These are phyloP conservation scores for Lactarius trivialis DNA, from an alignment of 768 basidiomycete species.

Conservation along the genomic window DNA sequence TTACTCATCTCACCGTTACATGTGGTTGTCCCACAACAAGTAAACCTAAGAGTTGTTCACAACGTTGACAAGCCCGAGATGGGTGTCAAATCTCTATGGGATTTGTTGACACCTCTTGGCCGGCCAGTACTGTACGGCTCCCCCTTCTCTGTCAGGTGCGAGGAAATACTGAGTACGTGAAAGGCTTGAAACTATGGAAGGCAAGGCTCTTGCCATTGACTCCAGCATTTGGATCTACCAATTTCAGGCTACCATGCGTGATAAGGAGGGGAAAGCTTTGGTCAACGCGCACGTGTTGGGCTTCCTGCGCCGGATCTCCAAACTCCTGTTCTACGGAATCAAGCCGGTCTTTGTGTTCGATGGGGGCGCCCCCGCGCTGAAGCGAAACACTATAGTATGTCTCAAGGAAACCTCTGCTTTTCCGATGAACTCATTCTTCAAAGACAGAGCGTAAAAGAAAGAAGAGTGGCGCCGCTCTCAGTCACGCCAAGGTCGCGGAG, in stretches of 20 bases:
- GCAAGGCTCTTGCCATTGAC: slow-evolving; percentile 94
- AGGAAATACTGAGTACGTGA: not conserved
- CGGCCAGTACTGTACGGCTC: slow-evolving; percentile 74
- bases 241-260: slow-evolving; percentile 98
- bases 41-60: not conserved
- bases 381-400: slow-evolving; percentile 81
- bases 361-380: slow-evolving; percentile 88
- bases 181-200: slow-evolving; percentile 86
- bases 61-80: slow-evolving; percentile 35
- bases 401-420: not conserved
- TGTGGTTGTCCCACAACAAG: too few species aligned
- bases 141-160: not conserved
- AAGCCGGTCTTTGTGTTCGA: slow-evolving; percentile 99
- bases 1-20: not conserved
- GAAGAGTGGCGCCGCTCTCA: slow-evolving; percentile 84
- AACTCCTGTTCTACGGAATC: slow-evolving; percentile 94
- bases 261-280: slow-evolving; percentile 87
- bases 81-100: slow-evolving; percentile 98
- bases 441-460: slow-evolving; percentile 85
- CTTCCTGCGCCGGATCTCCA: slow-evolving; percentile 83
- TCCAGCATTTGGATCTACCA: slow-evolving; percentile 99
- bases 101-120: slow-evolving; percentile 84
- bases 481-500: slow-evolving; percentile 83
- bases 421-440: not conserved
- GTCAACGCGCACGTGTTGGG: slow-evolving; percentile 93